Conservation (phyloP, 2,329 filamentous ascomycete genomes). For the Colletotrichum sp. region DNA sequence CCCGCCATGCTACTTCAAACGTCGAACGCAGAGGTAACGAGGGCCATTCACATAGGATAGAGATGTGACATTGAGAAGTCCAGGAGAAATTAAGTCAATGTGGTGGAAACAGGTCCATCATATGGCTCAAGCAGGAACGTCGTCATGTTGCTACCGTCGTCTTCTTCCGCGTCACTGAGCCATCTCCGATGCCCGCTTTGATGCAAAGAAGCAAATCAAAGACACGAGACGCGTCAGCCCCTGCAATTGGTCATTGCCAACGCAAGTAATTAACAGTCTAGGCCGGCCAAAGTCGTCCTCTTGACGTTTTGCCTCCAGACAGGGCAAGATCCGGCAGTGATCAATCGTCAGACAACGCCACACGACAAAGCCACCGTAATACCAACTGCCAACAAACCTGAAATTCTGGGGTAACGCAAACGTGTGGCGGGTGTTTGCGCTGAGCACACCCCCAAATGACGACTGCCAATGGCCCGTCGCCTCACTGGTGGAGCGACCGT, state of each 20-base stretch:
- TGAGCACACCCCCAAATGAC: neutral
- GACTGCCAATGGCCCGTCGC: constrained; percentile 14
- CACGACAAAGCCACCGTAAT: constrained; percentile 4
- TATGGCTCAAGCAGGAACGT: neutral
- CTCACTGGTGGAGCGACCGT: neutral
- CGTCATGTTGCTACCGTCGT: neutral
- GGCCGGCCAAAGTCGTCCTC: neutral
- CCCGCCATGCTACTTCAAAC: neutral
- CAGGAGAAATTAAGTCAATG: neutral
- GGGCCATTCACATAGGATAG: neutral
- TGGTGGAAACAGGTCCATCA: neutral
- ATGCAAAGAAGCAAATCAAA: neutral
- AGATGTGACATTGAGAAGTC: neutral
- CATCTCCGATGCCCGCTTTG: neutral
- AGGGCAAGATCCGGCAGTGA: neutral
- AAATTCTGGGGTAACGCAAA: neutral
- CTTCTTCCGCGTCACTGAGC: neutral
- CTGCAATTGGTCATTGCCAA: neutral
- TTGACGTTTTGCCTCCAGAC: neutral
- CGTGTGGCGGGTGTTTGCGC: constrained; percentile 1
- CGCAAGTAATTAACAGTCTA: neutral
- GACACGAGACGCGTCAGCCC: neutral
- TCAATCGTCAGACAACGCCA: neutral
- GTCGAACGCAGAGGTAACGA: neutral
- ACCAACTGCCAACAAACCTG: neutral